Evolutionary conservation across 108 stramenopile genomes (phyloP).

Genomic region (Nannochloropsis gaditana): DNA sequence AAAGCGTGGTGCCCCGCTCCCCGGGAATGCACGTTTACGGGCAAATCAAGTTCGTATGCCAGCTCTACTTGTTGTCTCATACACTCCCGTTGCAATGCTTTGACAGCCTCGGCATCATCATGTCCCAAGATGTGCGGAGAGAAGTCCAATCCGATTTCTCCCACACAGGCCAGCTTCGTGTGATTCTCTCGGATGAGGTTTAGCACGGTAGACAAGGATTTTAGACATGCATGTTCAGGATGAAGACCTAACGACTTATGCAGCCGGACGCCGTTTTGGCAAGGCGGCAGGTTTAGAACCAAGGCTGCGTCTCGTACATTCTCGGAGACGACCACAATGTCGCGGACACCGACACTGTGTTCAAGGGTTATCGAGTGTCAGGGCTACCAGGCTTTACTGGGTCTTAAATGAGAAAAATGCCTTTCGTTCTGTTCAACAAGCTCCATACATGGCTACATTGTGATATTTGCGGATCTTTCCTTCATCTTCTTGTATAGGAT

Average conservation of each 20-base stretch:
- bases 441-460: neutral
- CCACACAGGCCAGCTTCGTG: constrained; percentile 30
- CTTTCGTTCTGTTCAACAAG: too few species aligned
- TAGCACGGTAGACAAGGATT: constrained; percentile 22
- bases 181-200: constrained; percentile 29
- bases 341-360: neutral
- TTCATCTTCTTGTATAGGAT: neutral
- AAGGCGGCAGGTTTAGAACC: neutral
- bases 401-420: too few species aligned
- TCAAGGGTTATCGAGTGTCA: too few species aligned
- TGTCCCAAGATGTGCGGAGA: constrained; percentile 40
- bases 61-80: neutral
- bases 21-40: constrained; percentile 45
- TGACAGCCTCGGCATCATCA: constrained; percentile 17
- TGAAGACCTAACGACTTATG: constrained; percentile 39
- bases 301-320: neutral
- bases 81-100: constrained; percentile 27
- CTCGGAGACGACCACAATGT: neutral
- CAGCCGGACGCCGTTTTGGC: constrained; percentile 28
- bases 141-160: constrained; percentile 43
- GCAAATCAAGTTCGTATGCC: constrained; percentile 32
- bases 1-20: constrained; percentile 45
- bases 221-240: constrained; percentile 34
- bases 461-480: neutral
- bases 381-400: too few species aligned